Conservation (phyloP, 345 rosid species). For the Citrus reticulata region DNA sequence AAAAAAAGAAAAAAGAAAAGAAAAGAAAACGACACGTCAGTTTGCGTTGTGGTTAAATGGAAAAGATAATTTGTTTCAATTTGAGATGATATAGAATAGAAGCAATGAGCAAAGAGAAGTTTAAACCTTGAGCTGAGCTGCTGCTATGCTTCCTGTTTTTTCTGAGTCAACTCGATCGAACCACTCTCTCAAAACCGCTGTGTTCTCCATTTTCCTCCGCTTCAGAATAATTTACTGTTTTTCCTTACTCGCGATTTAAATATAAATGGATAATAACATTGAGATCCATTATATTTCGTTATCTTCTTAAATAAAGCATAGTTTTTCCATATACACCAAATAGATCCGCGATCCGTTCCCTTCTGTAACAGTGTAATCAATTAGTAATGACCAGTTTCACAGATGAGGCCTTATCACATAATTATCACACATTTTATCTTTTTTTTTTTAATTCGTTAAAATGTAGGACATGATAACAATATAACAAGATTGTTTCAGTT, state of each 20-base stretch:
- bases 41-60: not conserved
- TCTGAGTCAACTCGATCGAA: conserved; percentile 72
- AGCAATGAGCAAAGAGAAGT: not conserved
- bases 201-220: conserved; percentile 42
- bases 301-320: no score
- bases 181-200: conserved; percentile 51
- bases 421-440: no score
- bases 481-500: no score
- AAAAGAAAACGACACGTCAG: not conserved
- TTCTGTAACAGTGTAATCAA: no score
- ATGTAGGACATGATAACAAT: no score
- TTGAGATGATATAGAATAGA: not conserved
- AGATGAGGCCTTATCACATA: no score
- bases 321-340: no score
- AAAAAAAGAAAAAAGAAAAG: no score
- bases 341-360: no score
- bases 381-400: no score
- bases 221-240: not conserved
- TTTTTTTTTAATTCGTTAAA: no score
- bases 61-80: not conserved
- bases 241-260: not conserved
- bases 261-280: not conserved
- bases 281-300: not conserved
- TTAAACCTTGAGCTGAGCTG: conserved; percentile 55
- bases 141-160: conserved; percentile 54